Conservation (phyloP, 2,329 filamentous ascomycete genomes). For the Penicillium sp. region DNA sequence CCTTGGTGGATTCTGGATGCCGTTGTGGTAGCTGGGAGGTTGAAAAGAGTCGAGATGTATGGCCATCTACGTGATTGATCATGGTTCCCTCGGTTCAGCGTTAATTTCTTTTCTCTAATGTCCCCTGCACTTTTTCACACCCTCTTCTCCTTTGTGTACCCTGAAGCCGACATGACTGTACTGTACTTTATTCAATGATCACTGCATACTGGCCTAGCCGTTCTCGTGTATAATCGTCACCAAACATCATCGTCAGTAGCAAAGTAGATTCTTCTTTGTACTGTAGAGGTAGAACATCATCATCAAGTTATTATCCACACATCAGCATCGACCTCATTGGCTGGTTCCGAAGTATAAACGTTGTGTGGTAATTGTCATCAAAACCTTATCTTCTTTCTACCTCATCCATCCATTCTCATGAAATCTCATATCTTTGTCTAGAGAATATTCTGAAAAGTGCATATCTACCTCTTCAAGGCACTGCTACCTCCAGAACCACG, state of each 20-base stretch:
- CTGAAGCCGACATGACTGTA: slow-evolving; percentile 3
- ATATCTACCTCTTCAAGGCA: no score
- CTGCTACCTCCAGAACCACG: no score
- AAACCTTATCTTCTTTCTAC: not conserved
- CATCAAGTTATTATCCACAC: not conserved
- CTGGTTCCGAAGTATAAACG: not conserved
- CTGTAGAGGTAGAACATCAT: no score
- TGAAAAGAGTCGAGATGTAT: not conserved
- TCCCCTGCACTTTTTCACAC: not conserved
- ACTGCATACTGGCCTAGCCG: not conserved
- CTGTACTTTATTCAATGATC: slow-evolving; percentile 2
- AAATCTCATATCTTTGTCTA: no score
- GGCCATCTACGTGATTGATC: not conserved
- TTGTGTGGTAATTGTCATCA: not conserved
- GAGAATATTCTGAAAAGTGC: no score
- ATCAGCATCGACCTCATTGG: not conserved
- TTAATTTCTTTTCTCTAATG: not conserved
- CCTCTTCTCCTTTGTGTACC: slow-evolving; percentile 1
- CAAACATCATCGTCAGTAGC: no score
- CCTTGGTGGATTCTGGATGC: not conserved
- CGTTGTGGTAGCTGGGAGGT: not conserved
- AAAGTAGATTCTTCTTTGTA: no score
- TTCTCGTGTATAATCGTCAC: not conserved
- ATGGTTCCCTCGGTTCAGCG: not conserved
- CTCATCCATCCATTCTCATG: no score